These are phyloP conservation scores for Pachyrhizus erosus DNA, from an alignment of 306 rosid species.

Conservation along the genomic window DNA sequence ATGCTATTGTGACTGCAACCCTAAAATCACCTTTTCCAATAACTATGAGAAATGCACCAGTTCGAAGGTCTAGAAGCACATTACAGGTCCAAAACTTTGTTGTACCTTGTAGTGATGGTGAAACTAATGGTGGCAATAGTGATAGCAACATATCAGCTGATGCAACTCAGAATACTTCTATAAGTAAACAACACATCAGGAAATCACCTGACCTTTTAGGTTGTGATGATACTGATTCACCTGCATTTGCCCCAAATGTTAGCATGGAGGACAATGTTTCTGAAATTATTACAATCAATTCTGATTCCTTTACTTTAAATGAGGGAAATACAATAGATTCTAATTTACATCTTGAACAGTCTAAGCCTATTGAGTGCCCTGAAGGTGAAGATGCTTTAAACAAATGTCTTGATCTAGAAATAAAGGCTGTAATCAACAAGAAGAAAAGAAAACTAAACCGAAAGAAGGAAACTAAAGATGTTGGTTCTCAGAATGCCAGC, in stretches of 20 bases:
- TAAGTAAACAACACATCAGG: conserved; percentile 56
- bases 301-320: conserved; percentile 67
- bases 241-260: conserved; percentile 66
- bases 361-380: conserved; percentile 60
- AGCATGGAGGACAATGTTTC: conserved; percentile 74
- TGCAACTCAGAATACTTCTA: conserved; percentile 49
- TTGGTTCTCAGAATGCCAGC: conserved; percentile 53
- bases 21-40: conserved; percentile 55
- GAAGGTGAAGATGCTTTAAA: conserved; percentile 64
- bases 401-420: conserved; percentile 66
- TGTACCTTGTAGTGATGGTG: conserved; percentile 56
- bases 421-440: conserved; percentile 65
- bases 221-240: conserved; percentile 62
- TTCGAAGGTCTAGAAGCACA: conserved; percentile 73
- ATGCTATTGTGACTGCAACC: conserved; percentile 42
- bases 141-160: conserved; percentile 48
- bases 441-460: conserved; percentile 84
- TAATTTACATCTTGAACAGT: conserved; percentile 63
- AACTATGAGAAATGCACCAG: conserved; percentile 53
- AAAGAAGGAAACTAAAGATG: conserved; percentile 60
- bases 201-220: conserved; percentile 67
- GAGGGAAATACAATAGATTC: conserved; percentile 72
- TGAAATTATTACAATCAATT: conserved; percentile 70
- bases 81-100: conserved; percentile 56
- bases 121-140: conserved; percentile 50